Conservation (phyloP, 2,329 filamentous ascomycete genomes). For the Ilyonectria robusta region DNA sequence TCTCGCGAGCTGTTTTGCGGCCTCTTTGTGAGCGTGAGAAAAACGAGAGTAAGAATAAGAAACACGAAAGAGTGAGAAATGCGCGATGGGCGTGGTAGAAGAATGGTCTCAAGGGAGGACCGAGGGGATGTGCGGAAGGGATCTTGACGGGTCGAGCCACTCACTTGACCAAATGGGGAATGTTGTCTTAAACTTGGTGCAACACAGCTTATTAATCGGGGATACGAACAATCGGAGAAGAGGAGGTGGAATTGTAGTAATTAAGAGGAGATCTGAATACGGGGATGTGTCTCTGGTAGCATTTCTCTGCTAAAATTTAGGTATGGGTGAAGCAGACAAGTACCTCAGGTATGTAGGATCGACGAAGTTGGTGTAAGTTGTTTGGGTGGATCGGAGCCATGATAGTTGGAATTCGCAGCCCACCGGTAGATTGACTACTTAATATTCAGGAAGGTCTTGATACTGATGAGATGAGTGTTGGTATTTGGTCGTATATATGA, state of each 20-base stretch:
- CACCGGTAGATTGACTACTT: too few relatives aligned
- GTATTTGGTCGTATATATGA: too few relatives aligned
- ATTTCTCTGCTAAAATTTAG: neutral
- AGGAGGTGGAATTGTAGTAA: neutral
- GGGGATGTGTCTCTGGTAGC: neutral
- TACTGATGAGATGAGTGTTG: too few relatives aligned
- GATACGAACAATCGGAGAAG: neutral
- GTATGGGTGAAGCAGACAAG: neutral
- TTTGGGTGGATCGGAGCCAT: neutral
- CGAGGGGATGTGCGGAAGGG: neutral
- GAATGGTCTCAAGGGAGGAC: constrained; percentile 4
- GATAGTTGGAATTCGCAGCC: too few relatives aligned
- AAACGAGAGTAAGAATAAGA: neutral
- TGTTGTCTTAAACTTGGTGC: constrained; percentile 6
- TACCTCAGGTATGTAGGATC: too few relatives aligned
- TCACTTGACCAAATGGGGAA: constrained; percentile 7
- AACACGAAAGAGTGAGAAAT: neutral
- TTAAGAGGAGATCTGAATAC: too few relatives aligned
- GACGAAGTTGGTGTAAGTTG: neutral
- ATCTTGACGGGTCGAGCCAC: constrained; percentile 7
- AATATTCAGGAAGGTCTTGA: too few relatives aligned
- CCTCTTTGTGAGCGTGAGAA: neutral
- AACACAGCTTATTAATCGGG: neutral
- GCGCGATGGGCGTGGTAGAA: neutral
- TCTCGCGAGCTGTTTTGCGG: neutral